Base-by-base conservation (phyloP, 305 asterid species). In the Nicotiana rustica region DNA sequence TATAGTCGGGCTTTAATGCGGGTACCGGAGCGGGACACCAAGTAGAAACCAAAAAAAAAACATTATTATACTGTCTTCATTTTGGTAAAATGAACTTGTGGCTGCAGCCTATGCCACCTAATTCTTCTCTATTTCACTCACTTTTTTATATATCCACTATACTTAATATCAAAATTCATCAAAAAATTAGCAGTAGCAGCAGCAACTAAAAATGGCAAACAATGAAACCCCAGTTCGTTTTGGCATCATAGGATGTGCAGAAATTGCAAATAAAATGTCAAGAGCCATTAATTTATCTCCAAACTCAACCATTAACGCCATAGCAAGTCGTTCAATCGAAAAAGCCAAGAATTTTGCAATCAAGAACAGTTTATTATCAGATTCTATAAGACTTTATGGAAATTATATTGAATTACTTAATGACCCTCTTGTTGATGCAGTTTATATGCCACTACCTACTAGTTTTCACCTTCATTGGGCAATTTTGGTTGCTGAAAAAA, bases 211-310 rank as follows among this genome's bases (percentile, higher is more conserved):
- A 83, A 90, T 90, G 95, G 82, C 92, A 25, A 9, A 76, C 7
- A 84, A 81, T 61, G 85, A 82, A 31, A 84, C 19, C 70, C 88
- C 91, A 81, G 78, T 94, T 67, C 93, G 94, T 36, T 92, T 94
- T 79, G 97, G 97, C n/a, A 93, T 94, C 82, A 83, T 92, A 77
- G 98, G 97, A 2, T 93, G 98, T 88, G 97, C 97, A 10, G 92
- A 84, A 82, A 93, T 93, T 67, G 97, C 97, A 44, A 85, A 92
- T 81, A 94, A 93, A 81, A 83, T 94, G 5, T 86, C 91, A 41
- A 91, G 93, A 76, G 97, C 98, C 79, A 91, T 93, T 47, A 77
- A 38, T 55, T 65, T 90, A 77, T 83, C 97, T 47, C 91, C 96
- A 79, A 89, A 84, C 84, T 89, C 95, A 77, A 82, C 91, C 76